These are phyloP conservation scores for Agaricus bisporus DNA, from an alignment of 768 basidiomycete genomes.

Conservation along the genomic window DNA sequence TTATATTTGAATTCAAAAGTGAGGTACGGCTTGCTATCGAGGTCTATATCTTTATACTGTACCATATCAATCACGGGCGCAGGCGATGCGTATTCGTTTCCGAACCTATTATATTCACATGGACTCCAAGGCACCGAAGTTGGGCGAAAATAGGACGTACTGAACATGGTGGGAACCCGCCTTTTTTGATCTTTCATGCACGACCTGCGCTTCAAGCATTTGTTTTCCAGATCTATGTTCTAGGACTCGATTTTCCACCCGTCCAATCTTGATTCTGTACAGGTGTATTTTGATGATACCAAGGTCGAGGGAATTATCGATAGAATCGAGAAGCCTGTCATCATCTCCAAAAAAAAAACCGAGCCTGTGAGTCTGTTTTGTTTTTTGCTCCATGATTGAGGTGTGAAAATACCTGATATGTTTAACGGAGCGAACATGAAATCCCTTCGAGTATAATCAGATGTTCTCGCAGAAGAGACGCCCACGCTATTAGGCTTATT, in stretches of 20 bases:
- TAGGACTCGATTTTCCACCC: conserved; percentile 17
- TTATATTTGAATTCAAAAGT: conserved; percentile 28
- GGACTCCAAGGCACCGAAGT: neutral
- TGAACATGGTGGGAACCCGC: conserved; percentile 27
- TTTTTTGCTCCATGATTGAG: neutral
- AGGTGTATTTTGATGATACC: conserved; percentile 27
- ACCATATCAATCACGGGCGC: conserved; percentile 25
- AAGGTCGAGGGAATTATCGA: conserved; percentile 17
- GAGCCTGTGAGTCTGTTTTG: neutral
- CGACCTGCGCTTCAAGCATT: conserved; percentile 20
- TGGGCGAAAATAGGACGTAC: conserved; percentile 10
- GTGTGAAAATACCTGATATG: conserved; percentile 17
- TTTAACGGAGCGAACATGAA: conserved; percentile 24
- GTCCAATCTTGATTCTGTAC: conserved; percentile 21
- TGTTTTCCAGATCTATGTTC: conserved; percentile 19
- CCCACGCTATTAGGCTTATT: conserved; percentile 18
- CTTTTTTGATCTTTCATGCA: conserved; percentile 29
- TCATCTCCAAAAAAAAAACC: conserved; percentile 18
- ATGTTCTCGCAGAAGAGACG: conserved; percentile 23
- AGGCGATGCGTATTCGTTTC: conserved; percentile 24
- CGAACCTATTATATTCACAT: conserved; percentile 16
- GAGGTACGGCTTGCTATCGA: conserved; percentile 20
- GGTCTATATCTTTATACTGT: conserved; percentile 15
- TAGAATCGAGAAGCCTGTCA: conserved; percentile 16
- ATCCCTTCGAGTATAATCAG: conserved; percentile 23